Percentiles rank a stretch among this genome's conserved stretches.
These are phyloP conservation scores for Beverwykella pulmonaria DNA, from an alignment of 495 filamentous ascomycete genomes.

Conservation along the genomic window DNA sequence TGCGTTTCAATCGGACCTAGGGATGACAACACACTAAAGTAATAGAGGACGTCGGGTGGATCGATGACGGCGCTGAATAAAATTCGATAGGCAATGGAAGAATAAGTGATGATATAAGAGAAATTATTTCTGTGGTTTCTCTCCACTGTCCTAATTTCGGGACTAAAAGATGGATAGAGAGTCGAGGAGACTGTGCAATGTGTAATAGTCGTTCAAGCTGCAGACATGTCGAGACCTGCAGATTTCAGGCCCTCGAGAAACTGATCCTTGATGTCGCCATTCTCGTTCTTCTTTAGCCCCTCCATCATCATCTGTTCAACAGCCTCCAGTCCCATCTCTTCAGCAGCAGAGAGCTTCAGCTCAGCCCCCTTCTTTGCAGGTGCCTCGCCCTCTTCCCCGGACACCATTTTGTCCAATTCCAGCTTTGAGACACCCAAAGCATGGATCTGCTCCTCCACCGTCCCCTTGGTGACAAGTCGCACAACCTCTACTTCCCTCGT, in stretches of 20 bases:
- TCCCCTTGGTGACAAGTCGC: slow-evolving; percentile 76
- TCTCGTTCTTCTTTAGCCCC: slow-evolving; percentile 32
- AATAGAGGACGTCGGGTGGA: too few relatives aligned
- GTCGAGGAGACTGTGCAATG: background rate
- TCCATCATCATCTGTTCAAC: slow-evolving; percentile 67
- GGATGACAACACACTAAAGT: too few relatives aligned
- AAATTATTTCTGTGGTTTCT: too few relatives aligned
- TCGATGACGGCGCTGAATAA: too few relatives aligned
- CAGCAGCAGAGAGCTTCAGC: slow-evolving; percentile 13
- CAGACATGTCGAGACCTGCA: slow-evolving; percentile 42
- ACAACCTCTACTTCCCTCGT: slow-evolving; percentile 84
- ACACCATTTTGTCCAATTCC: slow-evolving; percentile 83
- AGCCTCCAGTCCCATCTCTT: slow-evolving; percentile 27
- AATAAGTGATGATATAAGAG: background rate
- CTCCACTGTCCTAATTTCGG: too few relatives aligned
- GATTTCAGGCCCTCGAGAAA: slow-evolving; percentile 45
- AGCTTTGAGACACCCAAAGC: slow-evolving; percentile 88
- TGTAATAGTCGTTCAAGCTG: slow-evolving; percentile 17
- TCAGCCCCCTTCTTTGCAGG: slow-evolving; percentile 12
- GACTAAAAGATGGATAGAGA: background rate
- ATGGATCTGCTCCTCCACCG: slow-evolving; percentile 92
- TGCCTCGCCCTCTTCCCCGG: slow-evolving; percentile 55
- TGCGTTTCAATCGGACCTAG: too few relatives aligned
- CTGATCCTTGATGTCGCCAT: slow-evolving; percentile 41
- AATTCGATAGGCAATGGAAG: background rate